These are phyloP conservation scores for Cenchrus fungigraminus DNA, from an alignment of 176 grass and related monocot species.

Conservation along the genomic window DNA sequence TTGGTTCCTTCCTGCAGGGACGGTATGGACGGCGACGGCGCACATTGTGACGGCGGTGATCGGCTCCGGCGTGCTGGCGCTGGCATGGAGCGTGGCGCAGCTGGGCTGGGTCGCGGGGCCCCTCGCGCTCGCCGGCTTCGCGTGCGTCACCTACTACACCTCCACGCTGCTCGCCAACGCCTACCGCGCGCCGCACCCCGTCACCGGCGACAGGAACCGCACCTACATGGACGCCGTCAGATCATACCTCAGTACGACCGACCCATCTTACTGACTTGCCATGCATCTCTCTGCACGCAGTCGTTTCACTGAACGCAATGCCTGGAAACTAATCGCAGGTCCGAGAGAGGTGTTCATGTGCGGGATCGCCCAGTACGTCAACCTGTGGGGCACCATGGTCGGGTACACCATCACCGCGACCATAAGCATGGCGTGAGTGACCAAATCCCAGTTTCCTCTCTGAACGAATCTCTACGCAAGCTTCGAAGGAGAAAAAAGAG, in stretches of 20 bases:
- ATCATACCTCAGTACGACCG: constrained; percentile 71
- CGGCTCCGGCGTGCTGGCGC: constrained; percentile 95
- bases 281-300: not conserved
- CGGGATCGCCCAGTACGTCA: constrained; percentile 74
- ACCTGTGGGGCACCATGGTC: constrained; percentile 90
- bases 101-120: constrained; percentile 88
- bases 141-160: constrained; percentile 89
- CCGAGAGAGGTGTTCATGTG: constrained; percentile 82
- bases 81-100: constrained; percentile 92
- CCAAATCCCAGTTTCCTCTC: not conserved
- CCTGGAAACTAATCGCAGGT: constrained; percentile 43
- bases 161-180: constrained; percentile 80
- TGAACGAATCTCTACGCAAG: not conserved
- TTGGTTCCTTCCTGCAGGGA: constrained; percentile 37
- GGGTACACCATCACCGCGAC: constrained; percentile 85
- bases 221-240: constrained; percentile 84
- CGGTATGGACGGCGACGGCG: constrained; percentile 78
- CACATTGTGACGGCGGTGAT: constrained; percentile 96
- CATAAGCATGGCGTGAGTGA: constrained; percentile 88
- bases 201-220: constrained; percentile 71
- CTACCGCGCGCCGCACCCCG: constrained; percentile 75
- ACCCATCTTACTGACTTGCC: not conserved
- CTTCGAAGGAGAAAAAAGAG: not conserved
- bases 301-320: not conserved
- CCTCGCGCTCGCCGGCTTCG: constrained; percentile 65